These are phyloP conservation scores for Fomitopsis palustris DNA, from an alignment of 1,284 basidiomycete species.

Conservation along the genomic window DNA sequence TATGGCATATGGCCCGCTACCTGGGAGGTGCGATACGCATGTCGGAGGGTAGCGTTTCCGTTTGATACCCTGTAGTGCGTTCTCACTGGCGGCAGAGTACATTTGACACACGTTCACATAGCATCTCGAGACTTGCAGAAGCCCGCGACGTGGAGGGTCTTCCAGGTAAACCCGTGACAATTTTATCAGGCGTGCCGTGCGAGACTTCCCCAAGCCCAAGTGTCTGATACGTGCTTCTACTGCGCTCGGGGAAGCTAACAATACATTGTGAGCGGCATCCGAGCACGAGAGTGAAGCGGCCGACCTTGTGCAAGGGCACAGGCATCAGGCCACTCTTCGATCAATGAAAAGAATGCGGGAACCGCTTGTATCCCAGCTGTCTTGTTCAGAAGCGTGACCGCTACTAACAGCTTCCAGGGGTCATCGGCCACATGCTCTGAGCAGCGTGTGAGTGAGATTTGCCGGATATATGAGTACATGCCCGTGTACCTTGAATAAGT, in stretches of 20 bases:
- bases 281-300: constrained; percentile 9
- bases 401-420: constrained; percentile 54
- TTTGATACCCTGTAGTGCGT: background rate
- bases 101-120: background rate
- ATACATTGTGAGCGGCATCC: background rate
- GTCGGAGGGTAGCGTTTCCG: constrained; percentile 37
- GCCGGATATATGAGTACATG: no score
- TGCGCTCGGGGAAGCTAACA: background rate
- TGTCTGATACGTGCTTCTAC: constrained; percentile 3
- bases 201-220: constrained; percentile 1
- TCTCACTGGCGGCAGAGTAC: background rate
- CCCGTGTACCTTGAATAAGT: constrained; percentile 19
- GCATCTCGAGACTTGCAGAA: background rate
- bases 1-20: constrained; percentile 58
- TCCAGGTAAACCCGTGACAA: background rate
- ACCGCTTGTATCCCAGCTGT: constrained; percentile 49
- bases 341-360: constrained; percentile 51
- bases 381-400: constrained; percentile 53
- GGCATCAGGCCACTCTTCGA: constrained; percentile 51
- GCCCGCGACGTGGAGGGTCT: background rate
- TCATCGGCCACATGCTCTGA: constrained; percentile 44
- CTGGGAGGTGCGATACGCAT: constrained; percentile 51
- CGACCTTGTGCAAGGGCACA: constrained; percentile 44
- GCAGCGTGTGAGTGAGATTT: background rate
- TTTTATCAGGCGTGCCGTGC: constrained; percentile 1